Evolutionary conservation across 139 green algal genomes (phyloP).

Genomic region (Chlamydomonas sp.): DNA sequence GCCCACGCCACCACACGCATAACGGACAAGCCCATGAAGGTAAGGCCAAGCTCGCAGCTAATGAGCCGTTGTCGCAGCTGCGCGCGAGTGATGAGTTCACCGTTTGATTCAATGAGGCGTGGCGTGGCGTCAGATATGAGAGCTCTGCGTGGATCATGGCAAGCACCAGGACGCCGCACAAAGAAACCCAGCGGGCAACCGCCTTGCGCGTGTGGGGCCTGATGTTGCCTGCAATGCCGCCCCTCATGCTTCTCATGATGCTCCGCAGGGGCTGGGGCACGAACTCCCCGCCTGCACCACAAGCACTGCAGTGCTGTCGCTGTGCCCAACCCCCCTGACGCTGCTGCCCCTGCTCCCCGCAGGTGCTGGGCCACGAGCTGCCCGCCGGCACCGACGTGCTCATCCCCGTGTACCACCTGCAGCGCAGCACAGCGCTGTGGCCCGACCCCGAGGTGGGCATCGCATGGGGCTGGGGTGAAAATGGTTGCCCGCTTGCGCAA

Average conservation of each 20-base stretch:
- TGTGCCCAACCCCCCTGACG: background rate
- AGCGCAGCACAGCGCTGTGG: background rate
- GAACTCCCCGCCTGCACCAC: background rate
- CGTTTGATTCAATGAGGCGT: background rate
- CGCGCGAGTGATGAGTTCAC: too few species aligned
- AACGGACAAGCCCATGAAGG: background rate
- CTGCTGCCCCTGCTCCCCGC: background rate
- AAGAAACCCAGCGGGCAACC: background rate
- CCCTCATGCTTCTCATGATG: background rate
- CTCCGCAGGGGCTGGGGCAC: background rate
- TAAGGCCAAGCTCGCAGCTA: background rate
- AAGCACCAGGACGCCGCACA: background rate
- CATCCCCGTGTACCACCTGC: background rate
- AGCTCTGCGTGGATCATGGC: background rate
- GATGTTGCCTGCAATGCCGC: background rate
- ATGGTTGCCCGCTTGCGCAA: background rate
- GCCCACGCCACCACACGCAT: conserved; percentile 17
- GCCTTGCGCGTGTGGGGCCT: background rate
- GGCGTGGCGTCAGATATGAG: background rate
- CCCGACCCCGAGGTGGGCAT: background rate
- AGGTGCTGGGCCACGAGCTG: background rate
- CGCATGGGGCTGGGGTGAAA: background rate
- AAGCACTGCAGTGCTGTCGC: background rate
- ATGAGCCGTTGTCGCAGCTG: background rate
- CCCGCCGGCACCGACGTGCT: background rate